Evolutionary conservation across 2,329 filamentous ascomycete species (phyloP).

Genomic region (Emergomyces africanus): DNA sequence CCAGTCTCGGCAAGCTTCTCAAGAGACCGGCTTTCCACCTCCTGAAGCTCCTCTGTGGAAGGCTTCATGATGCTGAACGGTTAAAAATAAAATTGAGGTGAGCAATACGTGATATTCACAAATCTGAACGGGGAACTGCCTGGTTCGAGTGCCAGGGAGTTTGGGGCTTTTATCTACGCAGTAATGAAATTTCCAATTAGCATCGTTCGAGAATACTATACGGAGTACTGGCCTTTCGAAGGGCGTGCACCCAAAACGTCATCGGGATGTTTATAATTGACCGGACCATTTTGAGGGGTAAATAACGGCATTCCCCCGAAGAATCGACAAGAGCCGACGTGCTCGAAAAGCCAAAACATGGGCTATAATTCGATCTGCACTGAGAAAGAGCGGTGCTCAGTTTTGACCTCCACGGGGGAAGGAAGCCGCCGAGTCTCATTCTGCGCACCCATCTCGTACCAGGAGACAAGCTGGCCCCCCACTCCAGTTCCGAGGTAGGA

Average conservation of each 20-base stretch:
- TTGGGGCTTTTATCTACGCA: no score
- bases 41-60: neutral
- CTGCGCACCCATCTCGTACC: neutral
- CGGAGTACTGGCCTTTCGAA: neutral
- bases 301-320: neutral
- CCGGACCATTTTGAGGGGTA: neutral
- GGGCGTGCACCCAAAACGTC: neutral
- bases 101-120: neutral
- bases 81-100: neutral
- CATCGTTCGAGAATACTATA: neutral
- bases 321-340: neutral
- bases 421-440: neutral
- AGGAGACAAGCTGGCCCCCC: neutral
- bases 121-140: neutral
- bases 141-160: neutral
- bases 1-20: conserved; percentile 4
- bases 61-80: neutral
- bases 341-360: neutral
- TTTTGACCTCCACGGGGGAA: neutral
- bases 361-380: neutral
- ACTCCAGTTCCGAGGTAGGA: neutral
- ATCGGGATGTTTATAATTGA: neutral
- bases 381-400: neutral
- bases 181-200: neutral
- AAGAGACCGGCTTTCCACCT: neutral